Base-by-base conservation (phyloP, 768 basidiomycete species). In the Mycena latifolia region DNA sequence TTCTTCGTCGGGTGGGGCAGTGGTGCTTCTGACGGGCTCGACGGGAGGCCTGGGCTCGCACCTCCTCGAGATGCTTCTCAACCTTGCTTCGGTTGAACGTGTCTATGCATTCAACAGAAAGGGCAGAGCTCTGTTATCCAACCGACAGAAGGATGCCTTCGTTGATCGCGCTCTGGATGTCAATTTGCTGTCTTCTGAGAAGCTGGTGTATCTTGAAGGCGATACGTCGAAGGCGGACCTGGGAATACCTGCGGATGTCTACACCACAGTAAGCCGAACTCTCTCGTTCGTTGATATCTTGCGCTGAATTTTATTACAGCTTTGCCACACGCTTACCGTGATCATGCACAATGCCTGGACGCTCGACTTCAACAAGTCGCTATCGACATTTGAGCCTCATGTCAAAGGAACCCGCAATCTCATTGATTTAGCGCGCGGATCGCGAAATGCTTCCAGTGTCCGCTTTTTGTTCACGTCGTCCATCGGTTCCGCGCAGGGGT, bases 311-410 rank as follows among this genome's bases (percentile, higher is more conserved):
- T 28, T n/a, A n/a, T 56, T 54, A 33, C 43, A 77, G 73, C 69
- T 80, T 20, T 69, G 69, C 5, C 54, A 67, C 31, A 69, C 69
- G 9, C 65, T 74, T 5, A 77, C 73, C 1, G 43, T 69, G 6
- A 74, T 83, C 60, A 75, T 81, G 3, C 79, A 81, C 55, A 78
- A 76, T 43, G 83, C 84, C 9, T 86, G 85, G 86, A 75, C 75
- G 2, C 74, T 87, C 35, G 83, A 86, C 72, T 84, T 86, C 70
- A 82, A 81, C 45, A 74, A 82, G 0, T 73, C 76, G 15, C 69
- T 85, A 31, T 72, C 78, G 5, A 82, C 84, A 5, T 85, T 86
- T 50, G 82, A 85, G 55, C 67, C 78, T 5, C 77, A 83, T 57
- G 74, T 86, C 31, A 71, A 72, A 20, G 81, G 81, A 17, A 82